Percentiles rank a stretch among this genome's conserved stretches.
Evolutionary conservation across 768 basidiomycete genomes (phyloP).

Genomic region (Chalciporus piperatus): DNA sequence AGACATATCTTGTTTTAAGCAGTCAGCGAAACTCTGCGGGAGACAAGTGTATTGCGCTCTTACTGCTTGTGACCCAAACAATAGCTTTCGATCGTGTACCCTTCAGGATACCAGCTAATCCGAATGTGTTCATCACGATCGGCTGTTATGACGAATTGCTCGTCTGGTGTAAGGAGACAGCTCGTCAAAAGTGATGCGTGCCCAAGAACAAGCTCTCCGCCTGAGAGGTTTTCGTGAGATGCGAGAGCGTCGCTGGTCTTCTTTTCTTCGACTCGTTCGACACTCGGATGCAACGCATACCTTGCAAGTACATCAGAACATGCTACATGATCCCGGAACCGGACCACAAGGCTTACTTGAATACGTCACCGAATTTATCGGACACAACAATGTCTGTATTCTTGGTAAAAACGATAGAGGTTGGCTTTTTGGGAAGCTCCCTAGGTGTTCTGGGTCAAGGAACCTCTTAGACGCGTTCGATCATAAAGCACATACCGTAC

Average conservation of each 20-base stretch:
- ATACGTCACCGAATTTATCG: conserved; percentile 96
- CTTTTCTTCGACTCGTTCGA: conserved; percentile 22
- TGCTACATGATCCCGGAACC: no score
- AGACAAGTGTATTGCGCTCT: conserved; percentile 19
- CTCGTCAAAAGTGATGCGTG: conserved; percentile 84
- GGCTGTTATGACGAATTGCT: conserved; percentile 77
- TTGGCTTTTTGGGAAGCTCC: conserved; percentile 82
- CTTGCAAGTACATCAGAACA: conserved; percentile 31
- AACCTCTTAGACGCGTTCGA: neutral
- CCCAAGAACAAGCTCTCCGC: conserved; percentile 73
- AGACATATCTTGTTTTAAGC: conserved; percentile 64
- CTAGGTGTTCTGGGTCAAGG: conserved; percentile 36
- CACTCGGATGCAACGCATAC: conserved; percentile 51
- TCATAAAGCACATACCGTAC: conserved; percentile 47
- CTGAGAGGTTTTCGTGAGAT: conserved; percentile 69
- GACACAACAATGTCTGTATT: conserved; percentile 72
- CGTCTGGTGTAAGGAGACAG: conserved; percentile 65
- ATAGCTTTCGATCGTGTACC: conserved; percentile 82
- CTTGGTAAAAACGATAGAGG: conserved; percentile 59
- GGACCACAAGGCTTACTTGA: conserved; percentile 48
- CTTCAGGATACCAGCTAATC: conserved; percentile 85
- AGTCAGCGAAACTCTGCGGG: neutral
- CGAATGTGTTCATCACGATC: conserved; percentile 97
- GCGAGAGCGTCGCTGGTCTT: conserved; percentile 32
- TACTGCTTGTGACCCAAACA: conserved; percentile 85